These are phyloP conservation scores for Dryas drummondii DNA, from an alignment of 306 rosid species.

Conservation along the genomic window DNA sequence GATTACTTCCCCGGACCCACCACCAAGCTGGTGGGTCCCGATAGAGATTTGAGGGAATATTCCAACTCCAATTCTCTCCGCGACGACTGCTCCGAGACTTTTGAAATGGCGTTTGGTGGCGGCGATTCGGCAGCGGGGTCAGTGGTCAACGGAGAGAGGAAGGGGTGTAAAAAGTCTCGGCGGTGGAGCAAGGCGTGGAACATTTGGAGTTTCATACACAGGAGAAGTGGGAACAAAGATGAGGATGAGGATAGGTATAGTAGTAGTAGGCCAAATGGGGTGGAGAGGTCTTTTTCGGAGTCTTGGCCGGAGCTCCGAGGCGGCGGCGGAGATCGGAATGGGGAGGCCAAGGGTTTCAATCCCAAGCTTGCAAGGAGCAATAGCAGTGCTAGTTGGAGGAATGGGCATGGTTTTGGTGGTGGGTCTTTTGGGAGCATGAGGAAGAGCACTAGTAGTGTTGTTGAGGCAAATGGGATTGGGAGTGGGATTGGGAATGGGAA, in stretches of 20 bases:
- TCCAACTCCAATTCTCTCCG: conserved; percentile 68
- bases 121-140: conserved; percentile 40
- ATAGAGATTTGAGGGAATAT: conserved; percentile 58
- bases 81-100: conserved; percentile 74
- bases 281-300: conserved; percentile 78
- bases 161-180: conserved; percentile 67
- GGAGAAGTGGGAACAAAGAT: conserved; percentile 62
- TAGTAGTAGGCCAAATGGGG: conserved; percentile 54
- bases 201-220: conserved; percentile 77
- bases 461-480: conserved; percentile 49
- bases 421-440: conserved; percentile 57
- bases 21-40: conserved; percentile 43
- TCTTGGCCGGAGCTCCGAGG: conserved; percentile 86
- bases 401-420: conserved; percentile 39
- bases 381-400: conserved; percentile 96
- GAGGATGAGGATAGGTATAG: conserved; percentile 73
- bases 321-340: conserved; percentile 45
- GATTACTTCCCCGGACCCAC: conserved; percentile 50
- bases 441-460: conserved; percentile 51
- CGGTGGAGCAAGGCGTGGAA: conserved; percentile 90
- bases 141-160: conserved; percentile 50
- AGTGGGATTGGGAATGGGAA: conserved; percentile 43
- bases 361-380: conserved; percentile 70
- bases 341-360: conserved; percentile 54
- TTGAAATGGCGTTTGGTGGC: conserved; percentile 47